Base-by-base conservation (phyloP, 768 basidiomycete species). In the Pleurotus salmoneostramineus region DNA sequence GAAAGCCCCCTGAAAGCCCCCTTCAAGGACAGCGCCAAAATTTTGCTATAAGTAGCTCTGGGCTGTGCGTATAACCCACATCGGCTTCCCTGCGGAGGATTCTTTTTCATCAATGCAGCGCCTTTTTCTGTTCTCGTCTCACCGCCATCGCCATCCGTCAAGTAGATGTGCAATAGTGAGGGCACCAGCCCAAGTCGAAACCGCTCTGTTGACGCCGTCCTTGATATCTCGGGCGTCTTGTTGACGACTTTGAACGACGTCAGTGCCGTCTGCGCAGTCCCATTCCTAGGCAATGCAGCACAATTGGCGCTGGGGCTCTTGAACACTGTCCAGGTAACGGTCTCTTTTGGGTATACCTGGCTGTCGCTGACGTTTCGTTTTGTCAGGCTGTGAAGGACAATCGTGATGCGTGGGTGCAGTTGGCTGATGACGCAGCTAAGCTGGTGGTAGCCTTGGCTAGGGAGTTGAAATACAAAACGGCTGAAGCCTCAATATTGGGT, bases 161-260 rank as follows among this genome's bases (percentile, higher is more conserved):
- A 27, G 21, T 27, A 27, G 2, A 27, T 27, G 21, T 27, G 21
- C 21, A 27, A 27, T 27, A 27, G 21, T 27, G 21, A 27, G 21
- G 21, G 21, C 21, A 27, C 2, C 21, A 27, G 21, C 21, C 21
- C 21, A 27, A 27, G 21, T 27, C 21, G 21, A 27, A 27, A 27
- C 21, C 21, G 21, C 21, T 27, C 21, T 27, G 21, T 27, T 27
- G 21, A 27, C 21, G 21, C 21, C 21, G n/a, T 35, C 15, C 50
- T 51, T 37, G 50, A 21, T 8, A 8, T 6, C 6, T 51, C 50
- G 7, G 32, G 36, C 10, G n/a, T 51, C 33, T 8, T 51, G 6
- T 37, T 51, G 50, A 51, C 50, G n/a, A 34, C 17, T 8, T 37
- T 51, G n/a, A 51, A 51, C n/a, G 50, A 51, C n/a, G 35, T n/a